Base-by-base conservation (phyloP, 257 asterid species). In the Solanum bulbocastanum region DNA sequence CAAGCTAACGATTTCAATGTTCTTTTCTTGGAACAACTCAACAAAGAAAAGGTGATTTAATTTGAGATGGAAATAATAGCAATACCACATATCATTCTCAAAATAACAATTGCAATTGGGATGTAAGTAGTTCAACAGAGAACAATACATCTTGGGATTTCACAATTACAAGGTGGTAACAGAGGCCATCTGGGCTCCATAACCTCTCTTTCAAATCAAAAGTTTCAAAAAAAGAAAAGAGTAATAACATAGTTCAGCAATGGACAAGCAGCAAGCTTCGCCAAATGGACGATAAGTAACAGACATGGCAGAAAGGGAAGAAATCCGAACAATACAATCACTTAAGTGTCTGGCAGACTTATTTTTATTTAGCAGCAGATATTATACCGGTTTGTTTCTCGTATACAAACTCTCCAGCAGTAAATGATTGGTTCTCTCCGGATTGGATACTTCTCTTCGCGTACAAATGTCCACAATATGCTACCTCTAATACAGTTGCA, bases 401-500 rank as follows among this genome's bases (percentile, higher is more conserved):
- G 58, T 86, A 90, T 27, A 90, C 88, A 37, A 94, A 93, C 35
- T 91, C 92, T 58, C 92, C 95, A 33, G 93, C 94, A 1, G 91
- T 89, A 81, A 90, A 90, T 13, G 94, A 84, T 49, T 88, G 87
- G 86, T 91, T 88, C 30, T 89, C 94, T 27, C 88, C 88, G 2
- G 84, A 83, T 75, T 73, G 60, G 71, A 94, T 79, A 56, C 92
- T 76, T 90, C 98, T 93, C 22, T 84, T 88, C 15, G 87, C 86
- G 87, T 91, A 91, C 49, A 94, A 85, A 86, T 91, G 91, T 10
- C 93, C 97, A 71, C 99, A 96, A 36, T 95, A 95, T 83, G 92
- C 98, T n/a, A 91, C 96, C 88, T 91, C 95, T 87, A 85, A 65
- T 35, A 93, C 94, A 68, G 75, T 83, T 71, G 87, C 88, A 14